A percentile compares a stretch with the other conserved stretches of the same genome.
phyloP scores from a whole-genome alignment of 202 grass and related monocot species.

The Zoysia matrella region DNA sequence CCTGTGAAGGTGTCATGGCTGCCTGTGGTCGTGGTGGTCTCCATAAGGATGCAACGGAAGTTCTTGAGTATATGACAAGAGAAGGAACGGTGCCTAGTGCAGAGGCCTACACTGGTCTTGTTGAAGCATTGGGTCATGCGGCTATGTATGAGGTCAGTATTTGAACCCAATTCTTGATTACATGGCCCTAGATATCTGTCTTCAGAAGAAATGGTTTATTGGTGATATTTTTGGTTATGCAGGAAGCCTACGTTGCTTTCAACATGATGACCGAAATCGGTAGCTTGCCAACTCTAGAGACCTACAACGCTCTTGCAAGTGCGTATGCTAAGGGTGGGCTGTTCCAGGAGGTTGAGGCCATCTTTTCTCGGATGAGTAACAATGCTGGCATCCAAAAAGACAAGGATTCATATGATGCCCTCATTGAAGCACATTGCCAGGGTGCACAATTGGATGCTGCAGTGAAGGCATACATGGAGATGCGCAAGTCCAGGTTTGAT shows the following conservation, averaged over 20 bases:
- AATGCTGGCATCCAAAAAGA: slow-evolving; percentile 79
- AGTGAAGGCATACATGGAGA: slow-evolving; percentile 84
- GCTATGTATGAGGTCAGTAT: slow-evolving; percentile 82
- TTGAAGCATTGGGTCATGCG: slow-evolving; percentile 82
- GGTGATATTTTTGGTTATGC: slow-evolving; percentile 17
- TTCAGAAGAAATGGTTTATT: slow-evolving; percentile 34
- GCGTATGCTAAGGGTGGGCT: slow-evolving; percentile 83
- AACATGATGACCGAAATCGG: slow-evolving; percentile 94
- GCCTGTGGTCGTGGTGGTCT: slow-evolving; percentile 90
- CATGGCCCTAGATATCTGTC: background rate
- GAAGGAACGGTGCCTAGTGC: slow-evolving; percentile 82
- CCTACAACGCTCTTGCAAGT: slow-evolving; percentile 78
- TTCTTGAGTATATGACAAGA: slow-evolving; percentile 69
- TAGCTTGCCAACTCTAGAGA: slow-evolving; percentile 75
- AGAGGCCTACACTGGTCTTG: slow-evolving; percentile 83
- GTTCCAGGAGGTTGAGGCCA: slow-evolving; percentile 71
- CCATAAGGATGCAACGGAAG: slow-evolving; percentile 85
- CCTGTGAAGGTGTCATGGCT: slow-evolving; percentile 79
- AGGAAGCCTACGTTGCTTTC: slow-evolving; percentile 97
- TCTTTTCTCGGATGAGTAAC: slow-evolving; percentile 76
- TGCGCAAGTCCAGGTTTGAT: slow-evolving; percentile 89
- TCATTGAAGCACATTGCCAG: slow-evolving; percentile 85
- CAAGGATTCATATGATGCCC: slow-evolving; percentile 80
- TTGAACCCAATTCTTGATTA: slow-evolving; percentile 4
- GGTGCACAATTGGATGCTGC: slow-evolving; percentile 79